Conservation (phyloP, 202 grass and related monocot species). For the Zizania palustris region DNA sequence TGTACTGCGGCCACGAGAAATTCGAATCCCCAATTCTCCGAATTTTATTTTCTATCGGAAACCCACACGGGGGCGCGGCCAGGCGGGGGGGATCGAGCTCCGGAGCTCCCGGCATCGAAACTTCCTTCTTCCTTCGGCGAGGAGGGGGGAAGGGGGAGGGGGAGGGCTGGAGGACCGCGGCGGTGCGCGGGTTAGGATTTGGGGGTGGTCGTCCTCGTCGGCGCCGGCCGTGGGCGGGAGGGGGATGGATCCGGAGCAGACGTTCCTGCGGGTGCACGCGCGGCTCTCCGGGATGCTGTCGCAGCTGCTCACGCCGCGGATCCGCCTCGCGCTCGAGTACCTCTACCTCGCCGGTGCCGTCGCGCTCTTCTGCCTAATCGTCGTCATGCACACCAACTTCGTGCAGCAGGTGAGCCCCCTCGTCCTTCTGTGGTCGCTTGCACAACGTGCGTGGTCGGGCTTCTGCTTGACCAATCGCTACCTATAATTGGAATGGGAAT, state of each 20-base stretch:
- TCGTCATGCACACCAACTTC: constrained; percentile 99
- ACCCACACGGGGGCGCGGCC: neutral
- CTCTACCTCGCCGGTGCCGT: constrained; percentile 79
- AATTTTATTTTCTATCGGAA: neutral
- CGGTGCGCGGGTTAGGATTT: constrained; percentile 43
- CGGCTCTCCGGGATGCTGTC: constrained; percentile 95
- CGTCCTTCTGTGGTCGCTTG: neutral
- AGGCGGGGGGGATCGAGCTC: neutral
- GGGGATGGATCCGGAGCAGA: constrained; percentile 96
- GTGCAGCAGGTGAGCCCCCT: constrained; percentile 81
- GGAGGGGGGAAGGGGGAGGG: neutral
- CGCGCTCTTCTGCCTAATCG: constrained; percentile 84
- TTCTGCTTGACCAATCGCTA: no score
- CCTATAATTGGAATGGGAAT: neutral
- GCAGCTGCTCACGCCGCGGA: constrained; percentile 93
- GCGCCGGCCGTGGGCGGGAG: neutral
- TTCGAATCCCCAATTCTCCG: constrained; percentile 39
- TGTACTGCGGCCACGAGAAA: neutral
- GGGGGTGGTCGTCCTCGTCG: constrained; percentile 33
- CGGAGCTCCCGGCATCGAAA: constrained; percentile 29
- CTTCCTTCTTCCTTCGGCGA: neutral
- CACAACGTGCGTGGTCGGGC: neutral
- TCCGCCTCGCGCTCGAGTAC: constrained; percentile 93
- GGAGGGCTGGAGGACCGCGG: neutral
- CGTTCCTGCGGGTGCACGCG: constrained; percentile 95